Conservation (phyloP, 768 basidiomycete species). For the Leccinum disarticulatum region DNA sequence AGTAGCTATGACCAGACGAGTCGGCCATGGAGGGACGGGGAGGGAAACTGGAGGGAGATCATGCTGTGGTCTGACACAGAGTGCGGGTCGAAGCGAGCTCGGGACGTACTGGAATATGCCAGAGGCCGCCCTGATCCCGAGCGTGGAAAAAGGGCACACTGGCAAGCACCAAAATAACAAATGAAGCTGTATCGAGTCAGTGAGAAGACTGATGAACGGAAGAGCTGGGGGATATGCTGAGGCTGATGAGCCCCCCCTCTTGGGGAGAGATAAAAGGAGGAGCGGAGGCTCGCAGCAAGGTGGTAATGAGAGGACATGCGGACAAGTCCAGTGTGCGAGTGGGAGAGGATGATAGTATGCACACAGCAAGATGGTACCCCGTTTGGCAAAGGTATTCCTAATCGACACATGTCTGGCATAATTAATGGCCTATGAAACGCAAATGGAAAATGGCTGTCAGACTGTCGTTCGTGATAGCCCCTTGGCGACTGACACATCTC, state of each 20-base stretch:
- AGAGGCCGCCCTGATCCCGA: slow-evolving; percentile 19
- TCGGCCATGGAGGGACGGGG: slow-evolving; percentile 21
- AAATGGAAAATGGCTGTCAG: slow-evolving; percentile 26
- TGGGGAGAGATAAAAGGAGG: slow-evolving; percentile 33
- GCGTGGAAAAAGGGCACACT: slow-evolving; percentile 33
- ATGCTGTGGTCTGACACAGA: slow-evolving; percentile 18
- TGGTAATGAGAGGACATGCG: slow-evolving; percentile 30
- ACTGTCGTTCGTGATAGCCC: slow-evolving; percentile 20
- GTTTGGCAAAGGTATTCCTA: slow-evolving; percentile 30
- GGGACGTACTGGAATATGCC: slow-evolving; percentile 23
- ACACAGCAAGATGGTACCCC: slow-evolving; percentile 26
- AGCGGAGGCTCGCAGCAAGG: slow-evolving; percentile 25
- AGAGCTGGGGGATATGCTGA: slow-evolving; percentile 8
- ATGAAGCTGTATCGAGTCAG: slow-evolving; percentile 5
- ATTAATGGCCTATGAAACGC: slow-evolving; percentile 34
- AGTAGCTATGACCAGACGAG: slow-evolving; percentile 17
- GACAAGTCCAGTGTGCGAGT: slow-evolving; percentile 19
- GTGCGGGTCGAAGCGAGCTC: slow-evolving; percentile 7
- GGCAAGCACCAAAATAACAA: slow-evolving; percentile 8
- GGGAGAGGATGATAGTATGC: slow-evolving; percentile 19
- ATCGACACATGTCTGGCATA: slow-evolving; percentile 26
- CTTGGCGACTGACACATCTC: slow-evolving; percentile 25
- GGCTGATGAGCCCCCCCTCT: not conserved
- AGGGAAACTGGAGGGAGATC: slow-evolving; percentile 18
- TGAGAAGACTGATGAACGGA: slow-evolving; percentile 8